A percentile compares a stretch with the other conserved stretches of the same genome.
Conservation (phyloP, 2,329 filamentous ascomycete species). For the Neofusicoccum ribis region DNA sequence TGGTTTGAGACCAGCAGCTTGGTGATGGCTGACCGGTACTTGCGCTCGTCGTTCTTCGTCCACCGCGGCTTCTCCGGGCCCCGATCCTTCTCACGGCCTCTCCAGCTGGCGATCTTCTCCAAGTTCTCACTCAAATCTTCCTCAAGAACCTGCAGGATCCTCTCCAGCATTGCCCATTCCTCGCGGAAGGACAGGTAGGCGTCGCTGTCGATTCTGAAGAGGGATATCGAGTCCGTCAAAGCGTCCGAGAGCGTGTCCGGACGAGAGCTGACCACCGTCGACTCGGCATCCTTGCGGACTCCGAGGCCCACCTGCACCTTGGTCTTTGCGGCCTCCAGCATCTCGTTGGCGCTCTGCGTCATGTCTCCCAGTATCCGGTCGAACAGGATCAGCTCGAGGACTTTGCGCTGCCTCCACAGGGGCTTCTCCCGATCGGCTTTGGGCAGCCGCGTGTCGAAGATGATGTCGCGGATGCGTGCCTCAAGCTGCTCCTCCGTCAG, state of each 20-base stretch:
- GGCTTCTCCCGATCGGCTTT: neutral
- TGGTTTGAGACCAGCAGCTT: constrained; percentile 21
- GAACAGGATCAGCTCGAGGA: constrained; percentile 31
- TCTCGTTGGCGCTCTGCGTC: neutral
- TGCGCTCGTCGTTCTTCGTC: constrained; percentile 35
- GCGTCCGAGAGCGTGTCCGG: constrained; percentile 2
- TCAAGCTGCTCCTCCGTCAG: neutral
- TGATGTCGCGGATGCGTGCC: neutral
- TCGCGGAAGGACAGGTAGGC: constrained; percentile 14
- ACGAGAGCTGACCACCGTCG: neutral
- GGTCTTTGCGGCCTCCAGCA: neutral
- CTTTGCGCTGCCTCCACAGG: constrained; percentile 30
- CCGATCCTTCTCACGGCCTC: constrained; percentile 27
- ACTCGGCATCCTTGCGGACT: neutral
- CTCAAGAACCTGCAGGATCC: constrained; percentile 25
- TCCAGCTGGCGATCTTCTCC: constrained; percentile 29
- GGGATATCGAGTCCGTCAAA: neutral
- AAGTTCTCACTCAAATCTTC: constrained; percentile 25
- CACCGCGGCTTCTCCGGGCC: constrained; percentile 32
- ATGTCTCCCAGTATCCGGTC: constrained; percentile 25
- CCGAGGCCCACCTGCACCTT: neutral
- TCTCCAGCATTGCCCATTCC: constrained; percentile 24
- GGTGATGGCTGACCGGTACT: constrained; percentile 28
- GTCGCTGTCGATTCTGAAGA: constrained; percentile 12
- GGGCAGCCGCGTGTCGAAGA: constrained; percentile 1